Percentiles rank a stretch among this genome's conserved stretches.
Conservation (phyloP, 2,329 filamentous ascomycete genomes). For the Aschersonia sp. region DNA sequence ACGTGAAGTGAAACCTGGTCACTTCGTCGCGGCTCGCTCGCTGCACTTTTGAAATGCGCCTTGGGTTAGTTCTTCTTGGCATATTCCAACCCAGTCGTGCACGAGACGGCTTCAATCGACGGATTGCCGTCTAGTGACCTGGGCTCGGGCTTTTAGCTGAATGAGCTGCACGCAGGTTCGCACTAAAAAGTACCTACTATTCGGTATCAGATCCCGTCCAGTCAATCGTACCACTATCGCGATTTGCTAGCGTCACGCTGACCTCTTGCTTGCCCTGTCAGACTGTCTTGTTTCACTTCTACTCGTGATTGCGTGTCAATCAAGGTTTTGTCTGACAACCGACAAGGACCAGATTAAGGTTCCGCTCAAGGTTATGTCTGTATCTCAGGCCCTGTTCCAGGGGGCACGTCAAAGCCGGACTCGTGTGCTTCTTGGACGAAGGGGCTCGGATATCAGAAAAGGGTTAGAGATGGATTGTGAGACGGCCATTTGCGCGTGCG, state of each 20-base stretch:
- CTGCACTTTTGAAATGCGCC: no score
- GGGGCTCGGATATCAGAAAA: no score
- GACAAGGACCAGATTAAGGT: slow-evolving; percentile 7
- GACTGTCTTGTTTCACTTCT: background rate
- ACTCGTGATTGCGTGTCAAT: slow-evolving; percentile 1
- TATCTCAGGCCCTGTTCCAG: background rate
- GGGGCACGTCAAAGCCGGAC: background rate
- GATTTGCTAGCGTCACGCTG: background rate
- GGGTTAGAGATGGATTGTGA: background rate
- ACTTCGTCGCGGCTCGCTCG: no score
- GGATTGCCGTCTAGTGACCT: background rate
- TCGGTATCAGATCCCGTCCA: background rate
- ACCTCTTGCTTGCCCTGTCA: background rate
- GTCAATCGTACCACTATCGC: background rate
- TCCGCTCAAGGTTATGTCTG: slow-evolving; percentile 9
- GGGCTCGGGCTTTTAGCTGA: background rate
- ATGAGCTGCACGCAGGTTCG: background rate
- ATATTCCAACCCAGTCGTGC: background rate
- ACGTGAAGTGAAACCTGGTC: background rate
- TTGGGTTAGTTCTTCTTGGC: background rate
- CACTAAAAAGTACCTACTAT: no score
- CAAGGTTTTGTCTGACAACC: slow-evolving; percentile 3
- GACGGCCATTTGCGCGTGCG: background rate
- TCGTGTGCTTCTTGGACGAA: no score
- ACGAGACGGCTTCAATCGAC: background rate